These are phyloP conservation scores for Diaporthe vaccinii DNA, from an alignment of 2,329 filamentous ascomycete genomes.

Conservation along the genomic window DNA sequence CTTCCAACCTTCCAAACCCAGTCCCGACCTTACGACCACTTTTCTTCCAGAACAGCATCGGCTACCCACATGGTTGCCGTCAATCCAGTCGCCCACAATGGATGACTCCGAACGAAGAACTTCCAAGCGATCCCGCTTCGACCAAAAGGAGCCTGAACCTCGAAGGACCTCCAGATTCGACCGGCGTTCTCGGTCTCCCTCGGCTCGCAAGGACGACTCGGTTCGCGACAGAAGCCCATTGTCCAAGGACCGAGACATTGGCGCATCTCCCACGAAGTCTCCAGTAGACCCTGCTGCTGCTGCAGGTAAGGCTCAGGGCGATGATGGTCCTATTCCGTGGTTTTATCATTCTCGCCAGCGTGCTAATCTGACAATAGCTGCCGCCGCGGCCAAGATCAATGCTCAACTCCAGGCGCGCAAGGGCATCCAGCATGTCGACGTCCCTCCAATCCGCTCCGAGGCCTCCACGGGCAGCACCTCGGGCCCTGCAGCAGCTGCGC, in stretches of 20 bases:
- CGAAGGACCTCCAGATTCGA: constrained; percentile 87
- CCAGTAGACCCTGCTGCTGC: constrained; percentile 80
- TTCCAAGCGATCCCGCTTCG: constrained; percentile 91
- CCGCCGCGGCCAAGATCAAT: constrained; percentile 90
- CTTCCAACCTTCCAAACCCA: constrained; percentile 9
- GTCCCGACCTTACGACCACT: constrained; percentile 12
- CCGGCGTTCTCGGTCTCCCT: constrained; percentile 89
- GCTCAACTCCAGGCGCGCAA: constrained; percentile 88
- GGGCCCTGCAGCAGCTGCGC: constrained; percentile 61
- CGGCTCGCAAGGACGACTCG: constrained; percentile 74
- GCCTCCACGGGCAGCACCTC: constrained; percentile 46
- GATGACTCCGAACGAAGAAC: constrained; percentile 81
- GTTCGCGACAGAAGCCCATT: constrained; percentile 87
- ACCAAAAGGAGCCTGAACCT: constrained; percentile 88
- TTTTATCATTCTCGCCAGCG: background rate
- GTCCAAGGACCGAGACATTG: constrained; percentile 56
- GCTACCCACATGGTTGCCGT: constrained; percentile 14
- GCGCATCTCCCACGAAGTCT: constrained; percentile 61
- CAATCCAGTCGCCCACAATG: constrained; percentile 62
- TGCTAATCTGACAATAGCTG: constrained; percentile 66
- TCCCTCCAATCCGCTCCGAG: constrained; percentile 79
- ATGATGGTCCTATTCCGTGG: background rate
- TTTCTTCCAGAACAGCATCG: constrained; percentile 26
- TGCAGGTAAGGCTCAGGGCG: constrained; percentile 69
- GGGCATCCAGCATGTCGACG: constrained; percentile 90